phyloP scores from a whole-genome alignment of 306 rosid species.

The Citrullus amarus region DNA sequence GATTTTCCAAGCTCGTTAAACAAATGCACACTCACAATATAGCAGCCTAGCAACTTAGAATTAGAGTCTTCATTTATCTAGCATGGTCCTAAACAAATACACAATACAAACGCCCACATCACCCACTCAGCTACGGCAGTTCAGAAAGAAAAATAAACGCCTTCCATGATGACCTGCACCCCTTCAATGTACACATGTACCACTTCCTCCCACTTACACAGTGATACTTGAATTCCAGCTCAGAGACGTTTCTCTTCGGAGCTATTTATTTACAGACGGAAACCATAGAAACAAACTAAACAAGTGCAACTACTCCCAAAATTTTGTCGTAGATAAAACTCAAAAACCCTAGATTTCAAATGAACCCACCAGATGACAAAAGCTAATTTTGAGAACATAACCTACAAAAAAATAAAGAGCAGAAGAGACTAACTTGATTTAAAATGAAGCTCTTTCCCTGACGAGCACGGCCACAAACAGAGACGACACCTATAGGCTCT shows the following conservation, averaged over 20 bases:
- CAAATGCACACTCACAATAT: not conserved
- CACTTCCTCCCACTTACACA: not conserved
- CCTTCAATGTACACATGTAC: not conserved
- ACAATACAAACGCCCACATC: not conserved
- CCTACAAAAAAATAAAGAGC: not conserved
- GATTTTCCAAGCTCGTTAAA: not conserved
- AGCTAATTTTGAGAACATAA: not conserved
- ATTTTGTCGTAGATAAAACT: not conserved
- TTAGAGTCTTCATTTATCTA: not conserved
- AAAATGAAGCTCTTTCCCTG: slow-evolving; percentile 87
- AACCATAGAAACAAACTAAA: not conserved
- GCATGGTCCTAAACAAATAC: not conserved
- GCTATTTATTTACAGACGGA: not conserved
- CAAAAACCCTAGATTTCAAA: slow-evolving; percentile 21
- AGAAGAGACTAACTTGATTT: slow-evolving; percentile 45
- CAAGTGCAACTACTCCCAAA: not conserved
- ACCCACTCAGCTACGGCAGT: not conserved
- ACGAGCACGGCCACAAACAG: slow-evolving; percentile 94
- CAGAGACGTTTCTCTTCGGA: not conserved
- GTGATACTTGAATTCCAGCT: not conserved
- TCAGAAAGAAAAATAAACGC: not conserved
- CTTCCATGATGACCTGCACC: no score
- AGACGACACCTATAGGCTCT: slow-evolving; percentile 84
- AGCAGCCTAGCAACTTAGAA: not conserved
- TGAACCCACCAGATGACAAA: not conserved